Base-by-base conservation (phyloP, 202 grass and related monocot species). In the Eragrostis tef region DNA sequence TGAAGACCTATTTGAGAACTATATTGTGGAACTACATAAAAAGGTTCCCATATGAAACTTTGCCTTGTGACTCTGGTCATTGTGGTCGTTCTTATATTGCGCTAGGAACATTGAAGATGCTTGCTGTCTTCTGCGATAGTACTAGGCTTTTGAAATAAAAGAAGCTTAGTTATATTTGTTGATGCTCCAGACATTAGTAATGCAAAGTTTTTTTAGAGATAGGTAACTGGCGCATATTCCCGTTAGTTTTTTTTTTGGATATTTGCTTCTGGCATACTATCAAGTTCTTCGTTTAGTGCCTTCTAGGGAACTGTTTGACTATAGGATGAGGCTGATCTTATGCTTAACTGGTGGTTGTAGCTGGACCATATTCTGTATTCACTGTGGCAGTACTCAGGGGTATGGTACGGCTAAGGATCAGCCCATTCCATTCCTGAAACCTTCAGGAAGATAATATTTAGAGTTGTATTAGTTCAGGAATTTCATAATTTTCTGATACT, bases 1-100 rank as follows among this genome's bases (percentile, higher is more conserved):
- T 64, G 96, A 99, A 85, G 93, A 99, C 85, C 83, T 99, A 64
- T 99, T 91, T 87, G 96, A 99, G 80, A 91, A 74, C 67, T 99
- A 99, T 90, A 50, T 96, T n/a, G 80, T 84, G 29, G 93, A 99
- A 49, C 93, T 99, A 42, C 96, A 99, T 63, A 99, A 99, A 71
- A 93, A 99, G 96, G 96, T 99, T 79, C 42, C 79, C 24, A 46
- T 50, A 53, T 69, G n/a, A 56, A 75, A 74, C 45, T 17, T 29
- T 82, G 14, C 64, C 9, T 39, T 54, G 24, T 61, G 9, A 49
- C 27, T 82, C 22, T 62, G 82, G 25, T 59, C n/a, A 73, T 51
- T 77, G 7, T 67, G 65, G 14, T 80, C 9, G 22, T 63, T 78
- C 44, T 36, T 79, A 22, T 71, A 75, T 78, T 83, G 45, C 4